A percentile compares a stretch with the other conserved stretches of the same genome.
Evolutionary conservation across 345 rosid species (phyloP).

Genomic region (Litchi chinensis): DNA sequence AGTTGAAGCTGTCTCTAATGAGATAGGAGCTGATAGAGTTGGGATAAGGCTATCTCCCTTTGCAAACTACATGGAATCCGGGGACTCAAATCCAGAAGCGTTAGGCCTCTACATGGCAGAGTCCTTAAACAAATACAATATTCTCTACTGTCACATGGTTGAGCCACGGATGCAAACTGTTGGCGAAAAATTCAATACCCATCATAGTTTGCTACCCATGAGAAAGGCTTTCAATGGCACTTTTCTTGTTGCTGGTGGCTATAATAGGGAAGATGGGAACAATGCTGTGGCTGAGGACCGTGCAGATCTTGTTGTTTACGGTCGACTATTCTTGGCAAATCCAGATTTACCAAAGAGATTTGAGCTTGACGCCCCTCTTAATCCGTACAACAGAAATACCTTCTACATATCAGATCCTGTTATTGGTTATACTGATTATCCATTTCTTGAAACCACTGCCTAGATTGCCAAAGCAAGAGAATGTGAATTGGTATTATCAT

Average conservation of each 20-base stretch:
- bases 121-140: slow-evolving; percentile 53
- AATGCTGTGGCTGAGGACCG: slow-evolving; percentile 32
- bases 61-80: too few relatives aligned
- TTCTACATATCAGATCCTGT: slow-evolving; percentile 22
- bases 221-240: too few relatives aligned
- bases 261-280: slow-evolving; percentile 52
- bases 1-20: slow-evolving; percentile 10
- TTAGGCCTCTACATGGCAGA: slow-evolving; percentile 63
- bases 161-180: slow-evolving; percentile 60
- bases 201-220: slow-evolving; percentile 35
- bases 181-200: slow-evolving; percentile 29
- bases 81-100: slow-evolving; percentile 21
- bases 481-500: too few relatives aligned
- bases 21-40: too few relatives aligned
- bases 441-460: slow-evolving; percentile 43
- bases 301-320: slow-evolving; percentile 38
- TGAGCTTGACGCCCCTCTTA: slow-evolving; percentile 42
- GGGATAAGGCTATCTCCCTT: too few relatives aligned
- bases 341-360: slow-evolving; percentile 50
- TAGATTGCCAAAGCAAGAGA: not conserved
- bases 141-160: slow-evolving; percentile 67
- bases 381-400: slow-evolving; percentile 33
- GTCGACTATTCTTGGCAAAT: slow-evolving; percentile 45
- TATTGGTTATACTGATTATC: slow-evolving; percentile 60
- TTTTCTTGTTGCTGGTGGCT: slow-evolving; percentile 53